These are phyloP conservation scores for Rhipidocladum racemiflorum DNA, from an alignment of 176 grass and related monocot genomes.

Conservation along the genomic window DNA sequence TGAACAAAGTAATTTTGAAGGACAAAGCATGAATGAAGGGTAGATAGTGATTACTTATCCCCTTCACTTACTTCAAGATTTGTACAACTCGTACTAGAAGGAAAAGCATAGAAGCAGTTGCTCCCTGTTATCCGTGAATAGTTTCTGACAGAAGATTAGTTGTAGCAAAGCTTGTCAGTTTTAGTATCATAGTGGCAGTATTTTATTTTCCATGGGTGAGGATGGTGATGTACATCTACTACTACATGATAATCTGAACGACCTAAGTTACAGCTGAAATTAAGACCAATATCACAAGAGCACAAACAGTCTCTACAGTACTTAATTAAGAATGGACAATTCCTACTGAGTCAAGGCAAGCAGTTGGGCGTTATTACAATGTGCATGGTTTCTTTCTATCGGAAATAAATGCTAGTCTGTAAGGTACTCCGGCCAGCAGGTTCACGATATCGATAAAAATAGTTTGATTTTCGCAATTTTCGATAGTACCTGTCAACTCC, in stretches of 20 bases:
- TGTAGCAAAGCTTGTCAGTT: not conserved
- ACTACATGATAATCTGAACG: not conserved
- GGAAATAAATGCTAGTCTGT: not conserved
- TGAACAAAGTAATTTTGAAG: constrained; percentile 16
- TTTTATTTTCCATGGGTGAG: not conserved
- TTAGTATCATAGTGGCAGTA: not conserved
- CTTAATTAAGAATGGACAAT: not conserved
- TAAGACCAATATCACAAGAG: not conserved
- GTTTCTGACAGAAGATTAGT: constrained; percentile 56
- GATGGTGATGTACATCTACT: not conserved
- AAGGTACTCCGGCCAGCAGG: not conserved
- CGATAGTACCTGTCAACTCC: too few relatives aligned
- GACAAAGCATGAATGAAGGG: too few relatives aligned
- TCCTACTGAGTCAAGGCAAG: not conserved
- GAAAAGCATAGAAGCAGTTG: too few relatives aligned
- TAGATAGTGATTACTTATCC: too few relatives aligned
- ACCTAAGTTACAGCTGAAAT: not conserved
- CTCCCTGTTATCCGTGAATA: constrained; percentile 59
- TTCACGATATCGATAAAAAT: too few relatives aligned
- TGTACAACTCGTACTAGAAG: too few relatives aligned
- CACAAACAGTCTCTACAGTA: not conserved
- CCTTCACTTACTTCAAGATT: too few relatives aligned
- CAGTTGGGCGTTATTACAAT: not conserved
- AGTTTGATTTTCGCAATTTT: too few relatives aligned
- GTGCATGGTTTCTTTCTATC: not conserved